A percentile compares a stretch with the other conserved stretches of the same genome.
Evolutionary conservation across 2,329 filamentous ascomycete species (phyloP).

Genomic region (Alternaria sp.): DNA sequence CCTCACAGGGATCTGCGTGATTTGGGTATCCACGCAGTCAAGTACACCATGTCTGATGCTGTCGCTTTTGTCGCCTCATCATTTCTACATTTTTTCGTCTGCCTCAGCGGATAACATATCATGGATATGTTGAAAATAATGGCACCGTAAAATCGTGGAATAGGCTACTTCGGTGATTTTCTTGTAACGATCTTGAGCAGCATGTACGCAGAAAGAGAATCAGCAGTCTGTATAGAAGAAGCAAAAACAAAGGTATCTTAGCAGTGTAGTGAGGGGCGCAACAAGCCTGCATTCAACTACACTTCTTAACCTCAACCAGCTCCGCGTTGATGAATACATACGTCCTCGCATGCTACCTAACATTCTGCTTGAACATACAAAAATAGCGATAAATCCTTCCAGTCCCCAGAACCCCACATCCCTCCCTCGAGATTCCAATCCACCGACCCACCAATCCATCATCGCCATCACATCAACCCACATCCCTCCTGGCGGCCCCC

Average conservation of each 20-base stretch:
- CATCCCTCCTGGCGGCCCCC: background rate
- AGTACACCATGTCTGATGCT: background rate
- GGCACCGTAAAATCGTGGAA: background rate
- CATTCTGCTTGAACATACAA: background rate
- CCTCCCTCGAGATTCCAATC: background rate
- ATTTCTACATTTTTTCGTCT: background rate
- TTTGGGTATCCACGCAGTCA: background rate
- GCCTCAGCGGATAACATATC: background rate
- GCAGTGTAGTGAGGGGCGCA: background rate
- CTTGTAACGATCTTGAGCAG: background rate
- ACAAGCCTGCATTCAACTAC: background rate
- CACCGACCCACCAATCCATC: background rate
- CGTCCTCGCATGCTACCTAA: background rate
- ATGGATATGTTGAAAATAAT: background rate
- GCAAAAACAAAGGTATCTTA: background rate
- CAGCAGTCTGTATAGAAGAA: background rate
- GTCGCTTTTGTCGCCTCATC: too few relatives aligned
- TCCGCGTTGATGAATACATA: background rate
- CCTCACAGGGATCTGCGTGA: conserved; percentile 9
- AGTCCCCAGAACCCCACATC: background rate
- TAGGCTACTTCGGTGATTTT: background rate
- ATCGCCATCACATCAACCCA: background rate
- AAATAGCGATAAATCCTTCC: too few relatives aligned
- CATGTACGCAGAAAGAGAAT: background rate
- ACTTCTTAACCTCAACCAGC: background rate